phyloP scores from a whole-genome alignment of 768 basidiomycete genomes.

The Fomitopsis serialis region DNA sequence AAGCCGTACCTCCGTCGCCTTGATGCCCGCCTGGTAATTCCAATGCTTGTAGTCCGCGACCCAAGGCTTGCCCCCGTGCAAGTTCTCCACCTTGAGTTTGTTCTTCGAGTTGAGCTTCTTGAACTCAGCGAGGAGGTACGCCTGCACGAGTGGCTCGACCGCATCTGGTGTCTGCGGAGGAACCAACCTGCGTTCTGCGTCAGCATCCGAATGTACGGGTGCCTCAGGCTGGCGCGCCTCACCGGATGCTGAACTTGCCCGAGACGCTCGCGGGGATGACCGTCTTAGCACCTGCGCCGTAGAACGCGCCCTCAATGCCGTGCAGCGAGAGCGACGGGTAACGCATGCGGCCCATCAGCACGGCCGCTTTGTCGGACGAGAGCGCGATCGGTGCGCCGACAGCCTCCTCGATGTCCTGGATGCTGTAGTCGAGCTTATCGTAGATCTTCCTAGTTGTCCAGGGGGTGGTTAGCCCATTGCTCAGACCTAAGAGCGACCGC shows the following conservation, averaged over 20 bases:
- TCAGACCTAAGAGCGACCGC: neutral
- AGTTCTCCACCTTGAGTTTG: slow-evolving; percentile 60
- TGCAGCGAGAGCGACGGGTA: slow-evolving; percentile 85
- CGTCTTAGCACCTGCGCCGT: slow-evolving; percentile 76
- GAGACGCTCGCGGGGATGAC: slow-evolving; percentile 88
- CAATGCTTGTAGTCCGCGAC: slow-evolving; percentile 80
- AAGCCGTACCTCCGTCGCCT: slow-evolving; percentile 64
- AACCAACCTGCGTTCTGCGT: slow-evolving; percentile 48
- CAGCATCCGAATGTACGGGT: neutral
- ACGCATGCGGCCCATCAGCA: slow-evolving; percentile 94
- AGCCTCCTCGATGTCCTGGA: slow-evolving; percentile 67
- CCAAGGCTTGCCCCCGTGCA: slow-evolving; percentile 90
- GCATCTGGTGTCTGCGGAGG: slow-evolving; percentile 78
- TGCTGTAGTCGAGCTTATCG: slow-evolving; percentile 65
- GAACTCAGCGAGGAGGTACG: slow-evolving; percentile 75
- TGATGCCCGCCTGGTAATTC: slow-evolving; percentile 87
- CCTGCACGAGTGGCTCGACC: slow-evolving; percentile 64
- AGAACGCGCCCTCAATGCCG: slow-evolving; percentile 95
- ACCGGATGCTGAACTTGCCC: slow-evolving; percentile 95
- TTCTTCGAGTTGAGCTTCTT: slow-evolving; percentile 84
- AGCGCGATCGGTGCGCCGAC: slow-evolving; percentile 75
- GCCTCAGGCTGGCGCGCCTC: slow-evolving; percentile 19
- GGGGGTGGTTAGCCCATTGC: neutral
- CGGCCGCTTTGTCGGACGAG: slow-evolving; percentile 66
- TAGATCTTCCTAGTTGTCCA: slow-evolving; percentile 51